These are phyloP conservation scores for Angophora floribunda DNA, from an alignment of 345 rosid genomes.

Conservation along the genomic window DNA sequence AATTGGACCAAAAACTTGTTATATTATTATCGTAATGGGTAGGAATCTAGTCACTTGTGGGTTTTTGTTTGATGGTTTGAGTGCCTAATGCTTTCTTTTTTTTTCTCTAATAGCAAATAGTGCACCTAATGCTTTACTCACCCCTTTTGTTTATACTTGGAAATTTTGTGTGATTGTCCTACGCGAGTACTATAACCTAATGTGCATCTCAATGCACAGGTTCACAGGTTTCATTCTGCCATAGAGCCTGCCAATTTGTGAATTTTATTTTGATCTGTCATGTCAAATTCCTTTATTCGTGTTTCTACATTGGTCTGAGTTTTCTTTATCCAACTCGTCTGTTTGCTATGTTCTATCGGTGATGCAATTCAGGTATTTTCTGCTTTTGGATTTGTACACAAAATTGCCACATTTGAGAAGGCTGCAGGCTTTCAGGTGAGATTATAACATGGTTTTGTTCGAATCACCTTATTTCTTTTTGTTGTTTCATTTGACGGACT, in stretches of 20 bases:
- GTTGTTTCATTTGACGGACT: background rate
- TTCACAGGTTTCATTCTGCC: conserved; percentile 83
- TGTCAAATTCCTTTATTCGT: background rate
- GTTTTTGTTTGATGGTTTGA: background rate
- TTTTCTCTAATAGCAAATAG: background rate
- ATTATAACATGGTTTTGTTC: background rate
- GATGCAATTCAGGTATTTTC: conserved; percentile 64
- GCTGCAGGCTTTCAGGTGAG: conserved; percentile 95
- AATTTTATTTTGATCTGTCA: background rate
- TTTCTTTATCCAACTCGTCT: background rate
- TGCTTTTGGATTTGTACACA: conserved; percentile 97
- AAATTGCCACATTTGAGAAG: conserved; percentile 95
- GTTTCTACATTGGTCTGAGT: background rate
- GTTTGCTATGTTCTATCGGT: conserved; percentile 14
- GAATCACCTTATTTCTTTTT: background rate
- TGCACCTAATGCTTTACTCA: background rate
- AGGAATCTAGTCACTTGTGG: background rate
- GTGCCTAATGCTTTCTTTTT: background rate
- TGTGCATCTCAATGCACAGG: conserved; percentile 61
- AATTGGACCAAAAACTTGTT: conserved; percentile 14
- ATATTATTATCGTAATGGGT: background rate
- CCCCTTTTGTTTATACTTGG: background rate
- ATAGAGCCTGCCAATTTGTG: conserved; percentile 23
- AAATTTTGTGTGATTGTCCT: conserved; percentile 61
- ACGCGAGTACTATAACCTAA: conserved; percentile 27